Evolutionary conservation across 306 rosid genomes (phyloP), one percentile per base, ranked within the genome.

Genomic region (Prunus mira): DNA sequence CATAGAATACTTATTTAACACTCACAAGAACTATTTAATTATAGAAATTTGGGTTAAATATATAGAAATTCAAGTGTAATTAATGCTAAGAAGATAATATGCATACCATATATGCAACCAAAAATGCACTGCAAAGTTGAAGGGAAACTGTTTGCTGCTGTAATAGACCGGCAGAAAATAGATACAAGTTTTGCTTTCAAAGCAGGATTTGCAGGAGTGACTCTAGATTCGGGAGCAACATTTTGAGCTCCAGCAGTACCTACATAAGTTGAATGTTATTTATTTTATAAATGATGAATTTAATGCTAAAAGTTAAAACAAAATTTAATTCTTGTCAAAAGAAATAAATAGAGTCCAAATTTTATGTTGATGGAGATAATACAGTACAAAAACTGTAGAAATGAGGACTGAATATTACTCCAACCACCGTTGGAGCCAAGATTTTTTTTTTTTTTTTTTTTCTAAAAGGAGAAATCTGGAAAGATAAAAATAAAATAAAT

Each of bases 71-170:
- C 15, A 56, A 34, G 14, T 34, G 61, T 2, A 28, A 66, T 56
- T 71, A 64, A 56, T 25, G 32, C 72, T 51, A n/a, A 34, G 71
- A 32, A 73, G 54, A 22, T 65, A 56, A 85, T 24, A 77, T 49
- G 24, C 80, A 45, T 86, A 94, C 98, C 98, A 76, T 92, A 94
- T 77, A 94, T 88, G 90, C 97, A 90, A 67, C 92, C 88, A 90
- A 94, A 94, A 81, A 94, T 92, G 87, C 98, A 92, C 84, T 94
- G 98, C 89, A 94, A 80, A 64, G 98, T 89, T 71, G 96, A 81
- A 17, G 98, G 98, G 78, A 94, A 92, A 89, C 93, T 89, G 81
- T 94, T 92, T 73, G 98, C 97, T 51, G 98, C 96, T 60, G 91
- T 79, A 80, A 94, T 88, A 76, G 97, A 94, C 76, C 92, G 93